phyloP scores from a whole-genome alignment of 2,329 filamentous ascomycete genomes.

The Arthroderma uncinatum region DNA sequence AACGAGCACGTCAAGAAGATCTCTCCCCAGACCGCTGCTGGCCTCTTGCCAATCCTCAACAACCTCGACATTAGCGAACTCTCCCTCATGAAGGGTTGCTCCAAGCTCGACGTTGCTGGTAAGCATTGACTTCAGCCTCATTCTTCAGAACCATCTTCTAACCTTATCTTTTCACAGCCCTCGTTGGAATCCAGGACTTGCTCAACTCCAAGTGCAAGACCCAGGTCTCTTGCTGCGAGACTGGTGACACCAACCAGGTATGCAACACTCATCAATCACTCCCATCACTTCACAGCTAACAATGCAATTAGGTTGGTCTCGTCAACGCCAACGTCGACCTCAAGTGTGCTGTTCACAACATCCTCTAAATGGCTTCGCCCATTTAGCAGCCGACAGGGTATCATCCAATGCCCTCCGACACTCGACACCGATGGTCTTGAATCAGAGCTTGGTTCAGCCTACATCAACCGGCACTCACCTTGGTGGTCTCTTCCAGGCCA shows the following conservation, averaged over 20 bases:
- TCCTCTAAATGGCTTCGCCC: constrained; percentile 23
- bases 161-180: neutral
- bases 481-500: neutral
- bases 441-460: neutral
- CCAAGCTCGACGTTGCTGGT: constrained; percentile 29
- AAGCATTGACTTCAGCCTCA: constrained; percentile 3
- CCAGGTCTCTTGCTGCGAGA: constrained; percentile 15
- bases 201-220: constrained; percentile 14
- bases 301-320: constrained; percentile 21
- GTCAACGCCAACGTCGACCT: constrained; percentile 28
- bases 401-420: neutral
- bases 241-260: constrained; percentile 10
- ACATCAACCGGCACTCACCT: neutral
- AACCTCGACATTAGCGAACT: constrained; percentile 27
- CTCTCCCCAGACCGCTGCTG: constrained; percentile 28
- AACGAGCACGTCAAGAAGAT: constrained; percentile 30
- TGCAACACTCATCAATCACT: neutral
- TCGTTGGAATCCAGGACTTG: constrained; percentile 9
- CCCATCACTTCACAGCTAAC: neutral
- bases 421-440: neutral
- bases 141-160: neutral
- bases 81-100: constrained; percentile 34
- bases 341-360: constrained; percentile 31
- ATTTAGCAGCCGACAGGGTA: neutral
- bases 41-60: constrained; percentile 27